Conservation (phyloP, 441 rosid species). For the Mallotus japonicus region DNA sequence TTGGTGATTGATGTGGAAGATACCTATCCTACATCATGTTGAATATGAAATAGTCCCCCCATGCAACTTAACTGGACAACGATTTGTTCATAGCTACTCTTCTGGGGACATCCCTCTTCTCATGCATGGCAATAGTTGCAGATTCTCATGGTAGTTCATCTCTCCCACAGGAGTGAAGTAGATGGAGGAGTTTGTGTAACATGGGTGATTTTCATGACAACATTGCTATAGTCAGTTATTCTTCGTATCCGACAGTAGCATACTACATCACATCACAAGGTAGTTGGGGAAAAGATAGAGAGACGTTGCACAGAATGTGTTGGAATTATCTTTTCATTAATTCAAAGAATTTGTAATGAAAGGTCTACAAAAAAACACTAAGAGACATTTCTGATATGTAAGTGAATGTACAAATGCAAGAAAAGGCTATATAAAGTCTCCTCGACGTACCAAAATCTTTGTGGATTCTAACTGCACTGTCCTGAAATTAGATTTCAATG, state of each 20-base stretch:
- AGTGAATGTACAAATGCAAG: slow-evolving; percentile 32
- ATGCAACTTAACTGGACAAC: not conserved
- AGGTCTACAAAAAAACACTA: slow-evolving; percentile 22
- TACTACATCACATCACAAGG: not conserved
- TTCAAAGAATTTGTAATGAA: slow-evolving; percentile 27
- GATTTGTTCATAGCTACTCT: not conserved
- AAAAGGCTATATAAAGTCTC: slow-evolving; percentile 24
- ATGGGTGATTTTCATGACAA: not conserved
- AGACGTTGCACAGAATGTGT: not conserved
- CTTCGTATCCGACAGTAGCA: not conserved
- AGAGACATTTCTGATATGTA: slow-evolving; percentile 25
- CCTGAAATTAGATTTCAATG: slow-evolving; percentile 22
- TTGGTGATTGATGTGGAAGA: not conserved
- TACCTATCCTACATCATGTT: not conserved
- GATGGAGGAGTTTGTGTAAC: not conserved
- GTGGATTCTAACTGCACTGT: slow-evolving; percentile 17
- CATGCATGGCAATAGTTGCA: not conserved
- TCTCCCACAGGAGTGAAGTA: not conserved
- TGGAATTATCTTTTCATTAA: slow-evolving; percentile 19
- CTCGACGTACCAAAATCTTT: slow-evolving; percentile 31
- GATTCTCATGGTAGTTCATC: not conserved
- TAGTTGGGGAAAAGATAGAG: not conserved
- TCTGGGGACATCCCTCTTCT: not conserved
- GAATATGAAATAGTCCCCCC: not conserved
- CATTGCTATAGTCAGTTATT: not conserved